Evolutionary conservation across 1,139 yeast species (phyloP), one percentile per base, ranked within the genome.

Genomic region (Saccharomyces hybrid): DNA sequence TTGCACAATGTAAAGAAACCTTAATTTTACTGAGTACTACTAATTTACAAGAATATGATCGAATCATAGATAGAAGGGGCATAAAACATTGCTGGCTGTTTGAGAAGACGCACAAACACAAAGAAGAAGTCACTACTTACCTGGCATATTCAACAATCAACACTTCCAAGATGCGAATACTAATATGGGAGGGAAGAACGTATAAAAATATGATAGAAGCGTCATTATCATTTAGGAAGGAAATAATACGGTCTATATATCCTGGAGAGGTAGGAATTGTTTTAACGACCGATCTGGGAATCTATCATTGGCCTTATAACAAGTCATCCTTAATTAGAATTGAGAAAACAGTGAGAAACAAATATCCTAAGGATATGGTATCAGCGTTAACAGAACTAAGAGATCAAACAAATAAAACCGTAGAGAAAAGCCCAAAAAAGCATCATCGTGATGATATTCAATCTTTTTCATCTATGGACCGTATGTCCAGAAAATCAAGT

Each of bases 21-120:
- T 52, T 68, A 2, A 55, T 63, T 3, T 42, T 69, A 28, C 56
- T 69, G 21, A 67, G 67, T 53, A 62, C 68, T 51, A 58, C 66
- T 2, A 68, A 67, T 51, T 55, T 69, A 52, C 65, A 64, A 27
- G 60, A 62, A 24, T 69, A 65, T 57, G 72, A 69, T 52, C 59
- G 62, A 52, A 62, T 69, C 12, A 58, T 63, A 6, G 72, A 69
- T 53, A 65, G 62, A 42, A 59, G 71, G 47, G 70, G 71, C 3
- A 64, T 67, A 8, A 55, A 57, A 1, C 49, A 59, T 38, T 60
- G 63, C 19, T 67, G 71, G 71, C 32, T 66, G 11, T 52, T 59
- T 29, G 63, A 60, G 47, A 29, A 55, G 19, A 24, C 47, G 2
- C 29, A 50, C 8, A 49, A 50, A 26, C 48, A 55, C 11, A 55